Conservation (phyloP, 768 basidiomycete species). For the Leccinum boreale region DNA sequence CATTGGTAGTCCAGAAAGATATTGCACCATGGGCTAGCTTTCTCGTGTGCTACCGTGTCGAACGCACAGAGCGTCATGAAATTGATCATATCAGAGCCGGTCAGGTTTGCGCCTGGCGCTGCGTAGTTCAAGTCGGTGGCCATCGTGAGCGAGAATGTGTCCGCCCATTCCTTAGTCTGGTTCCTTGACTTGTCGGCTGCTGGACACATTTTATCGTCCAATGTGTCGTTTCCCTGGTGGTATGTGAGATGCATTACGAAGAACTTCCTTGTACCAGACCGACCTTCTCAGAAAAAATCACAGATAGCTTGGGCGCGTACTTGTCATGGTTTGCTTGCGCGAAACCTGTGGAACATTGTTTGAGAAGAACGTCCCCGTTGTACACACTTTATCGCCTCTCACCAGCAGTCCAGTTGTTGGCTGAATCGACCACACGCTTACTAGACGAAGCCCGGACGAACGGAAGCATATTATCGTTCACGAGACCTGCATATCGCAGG, state of each 20-base stretch:
- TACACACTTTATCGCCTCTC: background rate
- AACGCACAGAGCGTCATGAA: conserved; percentile 75
- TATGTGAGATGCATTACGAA: background rate
- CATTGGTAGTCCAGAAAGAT: conserved; percentile 64
- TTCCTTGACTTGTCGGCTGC: conserved; percentile 40
- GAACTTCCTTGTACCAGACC: conserved; percentile 10
- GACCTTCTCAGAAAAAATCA: conserved; percentile 56
- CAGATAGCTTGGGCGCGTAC: conserved; percentile 46
- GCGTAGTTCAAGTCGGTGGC: conserved; percentile 52
- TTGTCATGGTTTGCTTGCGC: conserved; percentile 43
- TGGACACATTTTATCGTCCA: conserved; percentile 65
- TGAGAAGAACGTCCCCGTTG: background rate
- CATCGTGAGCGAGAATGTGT: conserved; percentile 51
- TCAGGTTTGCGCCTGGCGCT: conserved; percentile 62
- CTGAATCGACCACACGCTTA: conserved; percentile 58
- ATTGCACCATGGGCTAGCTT: conserved; percentile 60
- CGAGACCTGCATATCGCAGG: conserved; percentile 47
- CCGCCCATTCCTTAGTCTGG: conserved; percentile 48
- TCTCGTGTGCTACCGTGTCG: conserved; percentile 53
- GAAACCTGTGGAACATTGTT: conserved; percentile 32
- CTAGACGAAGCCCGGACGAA: conserved; percentile 48
- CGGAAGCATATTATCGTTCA: conserved; percentile 44
- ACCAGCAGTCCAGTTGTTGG: conserved; percentile 67
- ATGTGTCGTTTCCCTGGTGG: conserved; percentile 53
- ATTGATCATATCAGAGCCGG: conserved; percentile 47